Base-by-base conservation (phyloP, 192 early-diverging fungal species). In the Linnemannia hyalina region DNA sequence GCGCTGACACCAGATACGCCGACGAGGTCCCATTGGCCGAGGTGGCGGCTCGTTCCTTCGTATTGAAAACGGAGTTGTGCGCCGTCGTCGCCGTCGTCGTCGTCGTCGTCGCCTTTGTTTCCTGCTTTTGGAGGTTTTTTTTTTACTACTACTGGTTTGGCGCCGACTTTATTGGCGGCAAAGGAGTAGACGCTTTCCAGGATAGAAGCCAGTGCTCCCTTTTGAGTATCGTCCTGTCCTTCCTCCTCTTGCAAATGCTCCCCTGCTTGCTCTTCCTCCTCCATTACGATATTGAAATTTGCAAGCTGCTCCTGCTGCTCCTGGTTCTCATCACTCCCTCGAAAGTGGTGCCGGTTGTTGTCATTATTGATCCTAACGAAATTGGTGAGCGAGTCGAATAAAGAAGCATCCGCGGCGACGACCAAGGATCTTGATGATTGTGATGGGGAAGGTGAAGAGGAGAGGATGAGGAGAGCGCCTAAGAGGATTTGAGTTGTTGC, bases 1-100 rank as follows among this genome's bases (percentile, higher is more conserved):
- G 81, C 78, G 55, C 77, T 80, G 44, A 88, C 80, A 2, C 87
- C 87, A 5, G 87, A 88, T 20, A 82, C 32, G 15, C 87, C 87
- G 22, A 83, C 77, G 6, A 82, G 32, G 46, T 88, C 87, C 87
- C 87, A 88, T 60, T 88, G 87, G 13, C 87, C 87, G 18, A 86
- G 20, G 7, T 65, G 3, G 40, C 70, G 47, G 36, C 83, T 73
- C 20, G 83, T 80, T 60, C 83, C 83, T 15, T 74, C 72, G 42
- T 75, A 52, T 2, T 52, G 29, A 4, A 75, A 16, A 0, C 22
- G 13, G 6, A 32, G 42, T 3, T 69, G 3, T 63, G 70, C 20
- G 77, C 54, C 73, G 23, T 60, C 70, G 0, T 29, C 42, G 46
- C 49, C 26, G 20, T 13, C 36, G 0, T 10, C 32, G 0, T 29